Base-by-base conservation (phyloP, 2,329 filamentous ascomycete species). In the Pyrenochaeta sp. region DNA sequence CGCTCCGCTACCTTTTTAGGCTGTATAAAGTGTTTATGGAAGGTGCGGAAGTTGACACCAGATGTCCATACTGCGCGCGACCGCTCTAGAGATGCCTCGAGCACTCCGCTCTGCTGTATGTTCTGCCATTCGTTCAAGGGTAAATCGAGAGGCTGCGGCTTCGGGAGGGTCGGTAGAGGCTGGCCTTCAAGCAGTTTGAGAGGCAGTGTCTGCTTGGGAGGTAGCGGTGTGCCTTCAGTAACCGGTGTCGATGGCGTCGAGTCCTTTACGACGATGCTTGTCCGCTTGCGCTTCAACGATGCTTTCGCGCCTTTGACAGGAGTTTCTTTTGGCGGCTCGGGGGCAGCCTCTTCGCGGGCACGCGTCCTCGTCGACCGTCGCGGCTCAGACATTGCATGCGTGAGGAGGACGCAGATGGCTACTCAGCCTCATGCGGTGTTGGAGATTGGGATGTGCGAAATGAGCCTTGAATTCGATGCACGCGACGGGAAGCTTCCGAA, bases 91-190 rank as follows among this genome's bases (percentile, higher is more conserved):
- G 90, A 91, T 63, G 92, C 88, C 65, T 85, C 82, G 52, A 94
- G 80, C 17, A 94, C 89, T 61, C 88, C 90, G 75, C 91, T 92
- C 71, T 92, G 89, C 51, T 87, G 84, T 35, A 93, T 82, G 20
- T 86, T 85, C 76, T 93, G 90, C 68, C 88, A 94, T 12, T 92
- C 89, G 60, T 83, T 84, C 4, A 77, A 69, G 0, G 87, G 78
- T 6, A 93, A 78, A 56, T 87, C 82, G 7, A 85, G 82, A 0
- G 86, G 77, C 71, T 95, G 90, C 14, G 87, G 80, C 43, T 85
- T 82, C 61, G 88, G 83, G 12, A 92, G 82, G 0, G 87, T 90
- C 2, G 90, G 90, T 29, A 94, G 77, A 14, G 90, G 87, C 66
- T 89, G 86, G 43, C 87, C 87, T 2, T 88, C 76, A 63, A 83